Evolutionary conservation across 2,329 filamentous ascomycete species (phyloP).

Genomic region (Sporothrix mexicana): DNA sequence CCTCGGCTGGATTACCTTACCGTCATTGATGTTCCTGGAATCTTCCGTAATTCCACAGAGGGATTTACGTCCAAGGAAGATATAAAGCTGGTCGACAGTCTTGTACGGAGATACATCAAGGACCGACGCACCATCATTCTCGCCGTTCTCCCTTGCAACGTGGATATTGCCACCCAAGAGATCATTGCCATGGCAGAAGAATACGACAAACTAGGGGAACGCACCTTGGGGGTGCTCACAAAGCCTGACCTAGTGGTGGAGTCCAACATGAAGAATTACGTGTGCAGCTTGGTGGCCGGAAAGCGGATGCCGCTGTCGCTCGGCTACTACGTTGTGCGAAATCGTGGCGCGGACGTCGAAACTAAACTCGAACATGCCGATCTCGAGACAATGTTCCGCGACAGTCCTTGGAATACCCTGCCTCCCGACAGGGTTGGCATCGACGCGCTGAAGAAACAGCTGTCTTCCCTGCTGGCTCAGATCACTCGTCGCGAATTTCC

Average conservation of each 20-base stretch:
- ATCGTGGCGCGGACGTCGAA: neutral
- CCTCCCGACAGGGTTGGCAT: neutral
- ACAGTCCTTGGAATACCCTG: neutral
- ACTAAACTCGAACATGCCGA: neutral
- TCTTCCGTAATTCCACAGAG: constrained; percentile 13
- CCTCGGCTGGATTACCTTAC: neutral
- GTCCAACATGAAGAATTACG: neutral
- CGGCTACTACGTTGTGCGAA: constrained; percentile 1
- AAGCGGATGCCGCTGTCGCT: constrained; percentile 3
- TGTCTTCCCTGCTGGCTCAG: neutral
- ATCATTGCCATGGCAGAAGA: constrained; percentile 14
- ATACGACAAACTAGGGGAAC: constrained; percentile 7
- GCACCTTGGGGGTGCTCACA: constrained; percentile 1
- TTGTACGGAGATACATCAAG: neutral
- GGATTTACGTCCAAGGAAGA: constrained; percentile 8
- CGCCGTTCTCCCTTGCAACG: constrained; percentile 4
- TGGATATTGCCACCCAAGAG: constrained; percentile 20
- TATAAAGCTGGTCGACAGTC: neutral
- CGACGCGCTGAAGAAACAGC: neutral
- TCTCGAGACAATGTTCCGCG: neutral
- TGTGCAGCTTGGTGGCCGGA: neutral
- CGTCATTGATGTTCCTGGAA: constrained; percentile 15
- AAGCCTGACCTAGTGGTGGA: neutral
- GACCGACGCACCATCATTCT: constrained; percentile 15
- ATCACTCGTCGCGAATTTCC: neutral